Evolutionary conservation across 2,329 filamentous ascomycete species (phyloP).

Genomic region (Aspergillus clavatus): DNA sequence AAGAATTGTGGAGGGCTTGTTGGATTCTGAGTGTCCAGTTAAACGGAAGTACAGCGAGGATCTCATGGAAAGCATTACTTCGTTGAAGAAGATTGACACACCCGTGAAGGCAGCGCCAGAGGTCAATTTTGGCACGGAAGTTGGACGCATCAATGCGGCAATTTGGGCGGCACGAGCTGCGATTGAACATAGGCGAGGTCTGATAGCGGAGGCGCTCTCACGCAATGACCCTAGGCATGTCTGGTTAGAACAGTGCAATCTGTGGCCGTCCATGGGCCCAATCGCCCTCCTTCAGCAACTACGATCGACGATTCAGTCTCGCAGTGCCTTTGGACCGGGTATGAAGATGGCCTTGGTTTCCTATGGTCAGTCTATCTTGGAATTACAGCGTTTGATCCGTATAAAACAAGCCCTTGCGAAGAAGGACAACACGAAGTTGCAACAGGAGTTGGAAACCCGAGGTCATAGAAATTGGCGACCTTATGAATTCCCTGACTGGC

Average conservation of each 20-base stretch:
- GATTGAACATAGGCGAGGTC: constrained; percentile 10
- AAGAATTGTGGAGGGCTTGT: constrained; percentile 19
- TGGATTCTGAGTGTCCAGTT: constrained; percentile 22
- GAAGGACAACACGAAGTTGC: constrained; percentile 25
- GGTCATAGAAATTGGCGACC: constrained; percentile 58
- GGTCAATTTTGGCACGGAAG: neutral
- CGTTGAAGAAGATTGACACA: constrained; percentile 19
- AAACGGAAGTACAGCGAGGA: constrained; percentile 36
- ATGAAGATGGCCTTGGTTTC: constrained; percentile 37
- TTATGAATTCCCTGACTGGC: constrained; percentile 54
- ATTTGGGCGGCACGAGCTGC: constrained; percentile 18
- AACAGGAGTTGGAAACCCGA: constrained; percentile 43
- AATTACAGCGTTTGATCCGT: constrained; percentile 43
- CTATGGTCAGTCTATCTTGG: constrained; percentile 39
- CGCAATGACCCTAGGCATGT: constrained; percentile 21
- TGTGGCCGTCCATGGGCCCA: constrained; percentile 42
- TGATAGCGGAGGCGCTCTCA: constrained; percentile 18
- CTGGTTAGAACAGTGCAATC: constrained; percentile 38
- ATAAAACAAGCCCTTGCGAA: constrained; percentile 37
- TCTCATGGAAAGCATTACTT: constrained; percentile 35
- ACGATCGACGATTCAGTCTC: constrained; percentile 25
- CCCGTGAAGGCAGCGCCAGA: neutral
- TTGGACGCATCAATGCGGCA: constrained; percentile 4
- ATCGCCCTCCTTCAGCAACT: constrained; percentile 43
- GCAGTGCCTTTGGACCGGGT: constrained; percentile 22